Evolutionary conservation across 2,329 filamentous ascomycete species (phyloP).

Genomic region (Curvularia verruculosa): DNA sequence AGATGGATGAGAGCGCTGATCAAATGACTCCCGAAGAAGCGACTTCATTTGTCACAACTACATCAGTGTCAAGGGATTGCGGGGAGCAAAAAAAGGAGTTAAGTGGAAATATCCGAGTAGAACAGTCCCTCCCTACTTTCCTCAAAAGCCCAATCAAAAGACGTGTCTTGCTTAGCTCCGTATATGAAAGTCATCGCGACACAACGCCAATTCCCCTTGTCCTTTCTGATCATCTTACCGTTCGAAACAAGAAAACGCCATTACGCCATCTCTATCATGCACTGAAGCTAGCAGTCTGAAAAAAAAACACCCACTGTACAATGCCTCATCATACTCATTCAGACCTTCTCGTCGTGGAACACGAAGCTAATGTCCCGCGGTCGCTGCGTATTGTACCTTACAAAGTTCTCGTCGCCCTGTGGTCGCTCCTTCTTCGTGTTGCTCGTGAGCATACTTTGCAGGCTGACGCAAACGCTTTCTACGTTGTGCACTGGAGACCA

Average conservation of each 20-base stretch:
- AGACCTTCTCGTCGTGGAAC: conserved; percentile 82
- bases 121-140: neutral
- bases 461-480: conserved; percentile 93
- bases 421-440: conserved; percentile 92
- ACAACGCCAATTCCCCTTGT: neutral
- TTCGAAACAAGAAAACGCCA: neutral
- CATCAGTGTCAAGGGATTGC: neutral
- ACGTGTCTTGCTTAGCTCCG: neutral
- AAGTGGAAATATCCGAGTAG: neutral
- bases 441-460: conserved; percentile 97
- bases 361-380: conserved; percentile 91
- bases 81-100: neutral
- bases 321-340: conserved; percentile 8
- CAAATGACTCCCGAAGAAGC: neutral
- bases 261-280: neutral
- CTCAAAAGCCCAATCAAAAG: neutral
- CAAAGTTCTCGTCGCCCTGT: conserved; percentile 88
- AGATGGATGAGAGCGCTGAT: too few species aligned
- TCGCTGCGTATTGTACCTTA: conserved; percentile 75
- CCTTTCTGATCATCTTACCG: neutral
- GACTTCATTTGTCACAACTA: neutral
- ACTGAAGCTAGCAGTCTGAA: neutral
- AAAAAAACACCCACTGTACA: neutral
- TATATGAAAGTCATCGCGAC: neutral
- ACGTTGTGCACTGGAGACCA: conserved; percentile 98